A percentile compares a stretch with the other conserved stretches of the same genome.
Conservation (phyloP, 176 grass and related monocot species). For the Cenchrus americanus region DNA sequence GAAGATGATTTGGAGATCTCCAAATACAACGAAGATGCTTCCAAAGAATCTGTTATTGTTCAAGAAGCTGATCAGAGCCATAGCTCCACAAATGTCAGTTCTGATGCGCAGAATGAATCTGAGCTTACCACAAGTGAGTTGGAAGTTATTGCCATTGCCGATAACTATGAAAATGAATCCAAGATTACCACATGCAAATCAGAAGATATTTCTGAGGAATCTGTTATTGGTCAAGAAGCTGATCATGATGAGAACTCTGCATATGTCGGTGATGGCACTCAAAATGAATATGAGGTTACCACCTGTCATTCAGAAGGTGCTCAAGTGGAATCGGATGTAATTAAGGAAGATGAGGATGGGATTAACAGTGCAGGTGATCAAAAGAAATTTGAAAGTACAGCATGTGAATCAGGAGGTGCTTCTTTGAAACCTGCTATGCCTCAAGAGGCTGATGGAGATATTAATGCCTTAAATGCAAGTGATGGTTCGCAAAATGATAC, state of each 20-base stretch:
- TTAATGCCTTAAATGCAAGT: neutral
- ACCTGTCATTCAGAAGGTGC: constrained; percentile 20
- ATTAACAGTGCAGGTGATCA: neutral
- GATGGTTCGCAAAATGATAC: neutral
- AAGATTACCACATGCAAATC: neutral
- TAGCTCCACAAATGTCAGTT: neutral
- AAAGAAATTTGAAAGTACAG: neutral
- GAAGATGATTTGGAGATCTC: neutral
- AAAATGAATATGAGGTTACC: constrained; percentile 1
- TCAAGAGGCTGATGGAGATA: constrained; percentile 14
- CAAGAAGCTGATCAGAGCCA: constrained; percentile 2
- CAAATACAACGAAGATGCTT: constrained; percentile 1
- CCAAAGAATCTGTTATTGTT: neutral
- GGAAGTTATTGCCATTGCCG: neutral
- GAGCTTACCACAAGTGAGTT: neutral
- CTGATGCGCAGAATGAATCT: constrained; percentile 6
- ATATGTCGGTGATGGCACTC: constrained; percentile 11
- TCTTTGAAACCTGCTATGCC: constrained; percentile 17
- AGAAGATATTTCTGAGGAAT: constrained; percentile 36
- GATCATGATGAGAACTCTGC: neutral
- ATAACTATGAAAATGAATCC: constrained; percentile 8
- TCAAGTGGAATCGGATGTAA: constrained; percentile 19
- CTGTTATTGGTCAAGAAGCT: constrained; percentile 33
- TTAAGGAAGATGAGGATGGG: constrained; percentile 7
- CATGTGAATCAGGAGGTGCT: constrained; percentile 1